phyloP scores from a whole-genome alignment of 805 yeast genomes.

The Candida berthetii region DNA sequence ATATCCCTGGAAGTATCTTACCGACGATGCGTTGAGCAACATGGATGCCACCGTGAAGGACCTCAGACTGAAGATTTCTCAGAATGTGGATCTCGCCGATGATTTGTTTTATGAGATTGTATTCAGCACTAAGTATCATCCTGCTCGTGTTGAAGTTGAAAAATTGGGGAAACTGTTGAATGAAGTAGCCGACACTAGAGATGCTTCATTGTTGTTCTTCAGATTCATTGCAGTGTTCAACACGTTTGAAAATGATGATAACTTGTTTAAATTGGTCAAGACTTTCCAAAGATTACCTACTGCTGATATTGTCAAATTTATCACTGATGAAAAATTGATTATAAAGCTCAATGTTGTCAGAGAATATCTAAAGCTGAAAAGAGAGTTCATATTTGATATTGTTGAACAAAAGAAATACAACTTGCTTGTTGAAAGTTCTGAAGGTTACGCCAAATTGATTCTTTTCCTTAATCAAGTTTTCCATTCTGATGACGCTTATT shows the following conservation, averaged over 20 bases:
- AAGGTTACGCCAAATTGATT: conserved; percentile 67
- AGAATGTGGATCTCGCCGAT: conserved; percentile 3
- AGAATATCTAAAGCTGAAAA: conserved; percentile 2
- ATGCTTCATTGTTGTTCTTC: conserved; percentile 9
- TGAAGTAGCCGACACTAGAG: conserved; percentile 7
- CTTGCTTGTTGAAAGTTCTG: conserved; percentile 65
- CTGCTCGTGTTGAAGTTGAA: conserved; percentile 6
- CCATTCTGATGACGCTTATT: conserved; percentile 30
- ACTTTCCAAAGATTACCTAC: conserved; percentile 18
- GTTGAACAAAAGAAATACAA: conserved; percentile 48
- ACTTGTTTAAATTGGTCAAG: conserved; percentile 17
- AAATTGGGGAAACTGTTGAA: conserved; percentile 10
- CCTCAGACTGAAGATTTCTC: background rate
- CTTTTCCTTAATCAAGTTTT: conserved; percentile 40
- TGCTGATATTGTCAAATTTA: conserved; percentile 8
- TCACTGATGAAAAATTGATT: conserved; percentile 29
- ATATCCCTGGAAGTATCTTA: background rate
- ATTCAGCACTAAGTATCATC: conserved; percentile 10
- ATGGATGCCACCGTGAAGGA: background rate
- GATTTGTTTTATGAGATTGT: conserved; percentile 16
- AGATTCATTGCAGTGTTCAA: conserved; percentile 24
- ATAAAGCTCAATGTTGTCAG: conserved; percentile 18
- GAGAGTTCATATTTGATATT: background rate
- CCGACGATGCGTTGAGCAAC: background rate
- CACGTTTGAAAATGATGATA: conserved; percentile 19